phyloP scores from a whole-genome alignment of 2,329 filamentous ascomycete species.

The Fusarium sp. region DNA sequence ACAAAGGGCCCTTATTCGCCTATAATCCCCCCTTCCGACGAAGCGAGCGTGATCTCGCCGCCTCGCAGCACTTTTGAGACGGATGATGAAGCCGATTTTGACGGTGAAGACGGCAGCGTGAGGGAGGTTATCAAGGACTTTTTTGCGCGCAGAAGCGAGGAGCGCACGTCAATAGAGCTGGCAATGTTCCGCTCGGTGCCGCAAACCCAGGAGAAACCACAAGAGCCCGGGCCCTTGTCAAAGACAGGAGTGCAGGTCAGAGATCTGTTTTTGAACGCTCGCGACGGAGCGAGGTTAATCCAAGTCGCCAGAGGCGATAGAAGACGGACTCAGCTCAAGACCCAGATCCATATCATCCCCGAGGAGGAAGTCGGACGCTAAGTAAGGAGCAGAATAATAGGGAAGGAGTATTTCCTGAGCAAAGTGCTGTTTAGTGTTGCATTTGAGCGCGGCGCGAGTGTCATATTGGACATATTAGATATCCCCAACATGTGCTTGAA shows the following conservation, averaged over 20 bases:
- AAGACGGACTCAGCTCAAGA: conserved; percentile 49
- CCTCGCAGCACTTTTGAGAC: conserved; percentile 48
- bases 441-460: conserved; percentile 34
- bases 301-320: conserved; percentile 45
- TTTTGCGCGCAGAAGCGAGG: conserved; percentile 37
- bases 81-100: conserved; percentile 43
- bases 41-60: conserved; percentile 18
- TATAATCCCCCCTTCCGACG: conserved; percentile 20
- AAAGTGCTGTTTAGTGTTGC: conserved; percentile 14
- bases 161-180: conserved; percentile 31
- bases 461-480: conserved; percentile 20
- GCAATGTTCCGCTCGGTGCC: conserved; percentile 18
- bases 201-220: conserved; percentile 9
- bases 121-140: conserved; percentile 37
- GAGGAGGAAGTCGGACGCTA: conserved; percentile 33
- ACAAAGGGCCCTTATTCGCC: conserved; percentile 32
- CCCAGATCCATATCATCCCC: conserved; percentile 50
- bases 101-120: conserved; percentile 33
- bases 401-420: not conserved
- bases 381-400: not conserved
- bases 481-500: conserved; percentile 16
- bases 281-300: conserved; percentile 35
- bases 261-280: conserved; percentile 39
- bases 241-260: conserved; percentile 41
- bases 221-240: conserved; percentile 20